Percentiles rank a stretch among this genome's conserved stretches.
These are phyloP conservation scores for Zygosaccharomyces sapae DNA, from an alignment of 1,139 yeast genomes.

Conservation along the genomic window DNA sequence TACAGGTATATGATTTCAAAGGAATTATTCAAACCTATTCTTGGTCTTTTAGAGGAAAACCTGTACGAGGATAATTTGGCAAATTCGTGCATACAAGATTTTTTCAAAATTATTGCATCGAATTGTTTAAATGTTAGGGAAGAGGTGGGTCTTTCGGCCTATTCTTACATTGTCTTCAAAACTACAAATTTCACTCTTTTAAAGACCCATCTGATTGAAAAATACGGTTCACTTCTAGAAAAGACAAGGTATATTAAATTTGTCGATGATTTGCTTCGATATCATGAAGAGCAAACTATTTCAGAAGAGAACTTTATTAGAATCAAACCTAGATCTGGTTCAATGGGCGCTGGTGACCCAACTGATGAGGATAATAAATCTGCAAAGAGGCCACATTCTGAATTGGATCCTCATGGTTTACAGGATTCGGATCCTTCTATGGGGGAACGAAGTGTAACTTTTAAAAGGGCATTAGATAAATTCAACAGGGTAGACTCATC, in stretches of 20 bases:
- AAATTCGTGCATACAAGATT: constrained; percentile 72
- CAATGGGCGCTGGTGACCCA: constrained; percentile 4
- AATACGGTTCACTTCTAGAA: constrained; percentile 42
- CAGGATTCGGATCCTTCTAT: constrained; percentile 7
- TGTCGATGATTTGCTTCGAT: constrained; percentile 27
- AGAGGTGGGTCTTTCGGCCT: constrained; percentile 23
- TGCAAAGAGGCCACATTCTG: constrained; percentile 10
- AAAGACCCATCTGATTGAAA: constrained; percentile 47
- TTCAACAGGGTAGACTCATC: constrained; percentile 16
- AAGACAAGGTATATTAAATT: constrained; percentile 37
- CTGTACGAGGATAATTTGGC: constrained; percentile 57
- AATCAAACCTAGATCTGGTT: background rate
- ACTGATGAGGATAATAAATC: constrained; percentile 12
- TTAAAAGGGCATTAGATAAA: constrained; percentile 18
- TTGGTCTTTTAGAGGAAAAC: constrained; percentile 49
- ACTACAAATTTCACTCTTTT: constrained; percentile 46
- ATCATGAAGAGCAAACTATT: constrained; percentile 8
- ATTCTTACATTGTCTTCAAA: constrained; percentile 17
- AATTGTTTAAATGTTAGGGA: constrained; percentile 22
- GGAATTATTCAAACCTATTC: constrained; percentile 49
- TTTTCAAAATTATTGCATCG: constrained; percentile 51
- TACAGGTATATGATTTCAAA: constrained; percentile 54
- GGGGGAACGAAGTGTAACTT: constrained; percentile 13
- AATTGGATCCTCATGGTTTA: constrained; percentile 4
- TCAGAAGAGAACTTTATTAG: constrained; percentile 5